Conservation (phyloP, 2,329 filamentous ascomycete genomes). For the Metarhizium humberi region DNA sequence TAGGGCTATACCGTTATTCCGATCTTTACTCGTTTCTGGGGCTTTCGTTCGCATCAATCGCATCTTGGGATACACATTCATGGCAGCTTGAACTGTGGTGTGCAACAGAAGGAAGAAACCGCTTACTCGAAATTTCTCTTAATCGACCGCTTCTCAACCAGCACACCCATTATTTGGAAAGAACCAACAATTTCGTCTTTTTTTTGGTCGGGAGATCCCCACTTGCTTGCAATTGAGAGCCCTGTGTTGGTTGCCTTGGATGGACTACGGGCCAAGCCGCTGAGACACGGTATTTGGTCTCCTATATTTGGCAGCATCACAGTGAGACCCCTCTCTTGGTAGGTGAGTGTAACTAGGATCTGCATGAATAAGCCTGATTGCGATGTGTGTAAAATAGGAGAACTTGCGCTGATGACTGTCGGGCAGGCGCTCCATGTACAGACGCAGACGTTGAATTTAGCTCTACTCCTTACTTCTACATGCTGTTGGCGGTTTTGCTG, state of each 20-base stretch:
- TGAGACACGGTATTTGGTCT: slow-evolving; percentile 1
- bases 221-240: not conserved
- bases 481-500: not conserved
- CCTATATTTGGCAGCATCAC: not conserved
- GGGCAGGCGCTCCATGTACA: no score
- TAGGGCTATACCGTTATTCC: not conserved
- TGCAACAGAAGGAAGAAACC: not conserved
- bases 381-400: not conserved
- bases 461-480: not conserved
- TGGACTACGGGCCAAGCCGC: not conserved
- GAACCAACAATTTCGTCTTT: not conserved
- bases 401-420: not conserved
- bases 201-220: not conserved
- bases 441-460: not conserved
- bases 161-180: not conserved
- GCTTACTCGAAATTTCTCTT: not conserved
- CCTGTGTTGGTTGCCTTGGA: not conserved
- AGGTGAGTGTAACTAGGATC: not conserved
- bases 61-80: not conserved
- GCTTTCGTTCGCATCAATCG: not conserved
- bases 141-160: not conserved
- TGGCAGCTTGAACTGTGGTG: not conserved
- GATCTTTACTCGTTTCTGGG: not conserved
- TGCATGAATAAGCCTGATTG: not conserved
- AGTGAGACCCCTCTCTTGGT: not conserved